phyloP scores from a whole-genome alignment of 176 grass and related monocot genomes.

The Cymbopogon citratus region DNA sequence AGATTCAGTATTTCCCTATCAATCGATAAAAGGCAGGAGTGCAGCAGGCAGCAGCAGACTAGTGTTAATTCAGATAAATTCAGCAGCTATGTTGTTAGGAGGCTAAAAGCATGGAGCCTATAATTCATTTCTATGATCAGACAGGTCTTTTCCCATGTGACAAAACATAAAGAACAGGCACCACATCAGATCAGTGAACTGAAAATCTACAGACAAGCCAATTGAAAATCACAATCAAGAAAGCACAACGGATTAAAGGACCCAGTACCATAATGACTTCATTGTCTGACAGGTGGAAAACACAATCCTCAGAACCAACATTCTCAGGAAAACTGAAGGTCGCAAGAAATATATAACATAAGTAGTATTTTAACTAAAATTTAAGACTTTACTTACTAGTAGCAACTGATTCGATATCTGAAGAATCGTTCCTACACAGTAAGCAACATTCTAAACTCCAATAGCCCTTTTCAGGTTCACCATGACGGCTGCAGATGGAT shows the following conservation, averaged over 20 bases:
- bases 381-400: not conserved
- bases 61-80: too few species aligned
- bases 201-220: not conserved
- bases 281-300: not conserved
- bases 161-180: not conserved
- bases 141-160: not conserved
- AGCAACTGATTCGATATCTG: not conserved
- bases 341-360: not conserved
- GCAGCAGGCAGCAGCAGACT: not conserved
- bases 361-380: not conserved
- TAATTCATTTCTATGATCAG: not conserved
- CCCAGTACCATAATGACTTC: not conserved
- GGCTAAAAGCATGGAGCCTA: not conserved
- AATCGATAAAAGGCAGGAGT: not conserved
- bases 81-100: not conserved
- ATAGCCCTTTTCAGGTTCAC: conserved; percentile 57
- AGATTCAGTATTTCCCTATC: not conserved
- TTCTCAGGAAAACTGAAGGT: not conserved
- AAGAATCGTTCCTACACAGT: not conserved
- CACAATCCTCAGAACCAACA: not conserved
- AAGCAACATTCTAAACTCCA: conserved; percentile 37
- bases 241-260: not conserved
- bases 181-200: not conserved
- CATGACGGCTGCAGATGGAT: conserved; percentile 35
- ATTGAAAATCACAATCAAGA: not conserved